phyloP scores from a whole-genome alignment of 352 stramenopile species.

The Phytophthora idaei region DNA sequence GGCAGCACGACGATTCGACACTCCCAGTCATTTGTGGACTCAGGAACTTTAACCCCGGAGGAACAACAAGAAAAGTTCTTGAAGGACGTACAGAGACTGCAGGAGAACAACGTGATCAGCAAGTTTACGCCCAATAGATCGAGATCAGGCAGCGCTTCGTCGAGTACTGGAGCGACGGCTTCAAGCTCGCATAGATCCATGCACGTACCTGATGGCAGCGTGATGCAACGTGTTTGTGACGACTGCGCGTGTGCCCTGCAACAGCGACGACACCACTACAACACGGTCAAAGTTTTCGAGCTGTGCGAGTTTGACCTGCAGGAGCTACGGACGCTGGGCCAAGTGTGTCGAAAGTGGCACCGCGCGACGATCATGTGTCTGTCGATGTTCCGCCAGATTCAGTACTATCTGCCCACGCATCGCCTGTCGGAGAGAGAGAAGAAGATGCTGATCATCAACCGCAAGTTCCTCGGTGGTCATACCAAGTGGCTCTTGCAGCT shows the following conservation, averaged over 20 bases:
- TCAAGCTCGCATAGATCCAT: conserved; percentile 47
- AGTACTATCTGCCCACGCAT: conserved; percentile 87
- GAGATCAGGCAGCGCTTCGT: conserved; percentile 30
- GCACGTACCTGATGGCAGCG: conserved; percentile 67
- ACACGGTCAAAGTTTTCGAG: conserved; percentile 87
- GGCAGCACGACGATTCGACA: conserved; percentile 26
- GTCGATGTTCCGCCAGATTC: conserved; percentile 90
- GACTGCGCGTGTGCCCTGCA: conserved; percentile 79
- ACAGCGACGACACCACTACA: conserved; percentile 86
- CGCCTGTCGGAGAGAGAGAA: conserved; percentile 75
- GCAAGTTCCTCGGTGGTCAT: conserved; percentile 74
- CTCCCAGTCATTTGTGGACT: conserved; percentile 36
- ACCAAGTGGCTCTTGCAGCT: conserved; percentile 89
- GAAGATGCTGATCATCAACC: conserved; percentile 79
- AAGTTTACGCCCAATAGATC: conserved; percentile 76
- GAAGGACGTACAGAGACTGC: conserved; percentile 74
- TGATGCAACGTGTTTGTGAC: conserved; percentile 84
- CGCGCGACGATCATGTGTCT: conserved; percentile 88
- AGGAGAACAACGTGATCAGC: conserved; percentile 64
- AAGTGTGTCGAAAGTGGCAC: conserved; percentile 88
- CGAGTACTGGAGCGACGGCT: conserved; percentile 19
- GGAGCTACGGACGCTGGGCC: conserved; percentile 71
- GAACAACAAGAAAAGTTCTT: conserved; percentile 67
- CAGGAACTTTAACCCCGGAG: conserved; percentile 41
- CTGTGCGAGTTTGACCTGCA: conserved; percentile 81